Conservation (phyloP, 2,329 filamentous ascomycete genomes). For the Aspergillus latus region DNA sequence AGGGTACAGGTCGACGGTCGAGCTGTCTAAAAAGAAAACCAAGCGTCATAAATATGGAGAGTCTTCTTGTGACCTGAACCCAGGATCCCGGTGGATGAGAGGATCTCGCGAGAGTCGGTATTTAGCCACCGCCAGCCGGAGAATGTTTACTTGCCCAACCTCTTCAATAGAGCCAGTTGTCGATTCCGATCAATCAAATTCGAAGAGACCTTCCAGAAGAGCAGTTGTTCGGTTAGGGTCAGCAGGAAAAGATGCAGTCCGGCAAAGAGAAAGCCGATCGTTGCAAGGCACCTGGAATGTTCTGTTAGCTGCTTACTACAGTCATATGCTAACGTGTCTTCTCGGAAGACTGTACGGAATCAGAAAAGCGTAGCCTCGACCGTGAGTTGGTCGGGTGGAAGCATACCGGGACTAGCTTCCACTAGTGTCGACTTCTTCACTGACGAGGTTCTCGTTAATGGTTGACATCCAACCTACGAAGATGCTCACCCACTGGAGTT, state of each 20-base stretch:
- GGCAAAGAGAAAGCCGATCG: background rate
- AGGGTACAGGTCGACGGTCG: conserved; percentile 1
- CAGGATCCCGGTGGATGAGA: background rate
- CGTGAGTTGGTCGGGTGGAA: conserved; percentile 51
- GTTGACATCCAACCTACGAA: conserved; percentile 40
- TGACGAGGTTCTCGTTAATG: conserved; percentile 48
- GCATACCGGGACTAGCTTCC: conserved; percentile 33
- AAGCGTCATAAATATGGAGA: background rate
- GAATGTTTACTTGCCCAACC: background rate
- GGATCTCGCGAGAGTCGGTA: background rate
- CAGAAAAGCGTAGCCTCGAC: conserved; percentile 43
- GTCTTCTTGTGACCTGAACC: background rate
- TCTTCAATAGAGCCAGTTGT: background rate
- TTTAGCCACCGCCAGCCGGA: background rate
- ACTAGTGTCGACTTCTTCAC: conserved; percentile 49
- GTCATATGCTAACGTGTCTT: background rate
- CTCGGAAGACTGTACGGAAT: background rate
- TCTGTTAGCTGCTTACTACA: background rate
- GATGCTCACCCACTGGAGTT: conserved; percentile 41
- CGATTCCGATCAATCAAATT: background rate
- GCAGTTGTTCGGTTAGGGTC: background rate
- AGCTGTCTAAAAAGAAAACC: background rate
- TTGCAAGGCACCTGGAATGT: background rate
- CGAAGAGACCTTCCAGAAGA: background rate
- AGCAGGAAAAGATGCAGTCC: background rate